Conservation (phyloP, 805 yeast species). For the Cyberlindnera saturnus region DNA sequence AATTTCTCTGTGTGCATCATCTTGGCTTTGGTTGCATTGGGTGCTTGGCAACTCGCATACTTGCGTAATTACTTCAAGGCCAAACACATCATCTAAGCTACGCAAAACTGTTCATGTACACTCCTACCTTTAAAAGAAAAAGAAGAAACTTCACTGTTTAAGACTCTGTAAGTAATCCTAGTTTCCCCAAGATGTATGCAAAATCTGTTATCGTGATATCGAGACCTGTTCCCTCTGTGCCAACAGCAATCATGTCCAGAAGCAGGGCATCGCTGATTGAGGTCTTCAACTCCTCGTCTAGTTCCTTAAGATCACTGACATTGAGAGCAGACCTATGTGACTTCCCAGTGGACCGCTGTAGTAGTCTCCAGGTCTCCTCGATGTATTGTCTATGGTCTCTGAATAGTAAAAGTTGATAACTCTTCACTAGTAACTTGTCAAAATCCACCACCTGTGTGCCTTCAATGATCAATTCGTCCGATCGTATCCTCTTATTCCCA, state of each 20-base stretch:
- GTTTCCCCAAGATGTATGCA: conserved; percentile 41
- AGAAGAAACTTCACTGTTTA: not conserved
- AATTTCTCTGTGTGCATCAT: conserved; percentile 73
- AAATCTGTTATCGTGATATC: conserved; percentile 39
- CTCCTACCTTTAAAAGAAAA: not conserved
- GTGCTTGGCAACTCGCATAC: conserved; percentile 89
- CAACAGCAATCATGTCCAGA: conserved; percentile 41
- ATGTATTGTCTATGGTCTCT: conserved; percentile 32
- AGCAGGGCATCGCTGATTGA: conserved; percentile 28
- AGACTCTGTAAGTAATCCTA: conserved; percentile 27
- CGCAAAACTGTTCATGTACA: not conserved
- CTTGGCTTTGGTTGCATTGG: conserved; percentile 65
- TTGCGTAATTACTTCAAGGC: conserved; percentile 88
- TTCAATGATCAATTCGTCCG: conserved; percentile 28
- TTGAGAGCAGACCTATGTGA: conserved; percentile 24
- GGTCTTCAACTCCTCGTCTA: conserved; percentile 26
- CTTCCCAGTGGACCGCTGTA: conserved; percentile 19
- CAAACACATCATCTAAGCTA: conserved; percentile 59
- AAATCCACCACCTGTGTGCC: conserved; percentile 42
- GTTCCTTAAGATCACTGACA: conserved; percentile 31
- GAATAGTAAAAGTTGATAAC: conserved; percentile 35
- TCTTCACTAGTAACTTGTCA: conserved; percentile 35
- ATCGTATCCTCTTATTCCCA: conserved; percentile 20
- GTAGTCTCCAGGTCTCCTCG: conserved; percentile 35
- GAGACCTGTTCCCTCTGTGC: conserved; percentile 31